Percentiles rank a stretch among this genome's conserved stretches.
These are phyloP conservation scores for Penicillium tannophilum DNA, from an alignment of 495 filamentous ascomycete genomes.

Conservation along the genomic window DNA sequence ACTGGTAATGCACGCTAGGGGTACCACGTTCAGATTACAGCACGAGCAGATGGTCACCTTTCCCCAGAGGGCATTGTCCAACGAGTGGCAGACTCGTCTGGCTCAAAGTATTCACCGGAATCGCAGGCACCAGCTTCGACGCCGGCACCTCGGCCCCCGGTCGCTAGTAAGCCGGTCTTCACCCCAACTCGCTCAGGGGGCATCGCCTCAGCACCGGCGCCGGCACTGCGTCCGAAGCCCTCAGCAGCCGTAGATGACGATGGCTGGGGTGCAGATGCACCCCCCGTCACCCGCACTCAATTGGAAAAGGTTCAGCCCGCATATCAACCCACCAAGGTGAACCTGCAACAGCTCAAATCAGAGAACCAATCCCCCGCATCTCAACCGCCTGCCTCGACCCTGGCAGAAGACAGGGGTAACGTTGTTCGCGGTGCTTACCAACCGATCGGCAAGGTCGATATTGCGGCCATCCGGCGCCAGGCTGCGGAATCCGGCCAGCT, in stretches of 20 bases:
- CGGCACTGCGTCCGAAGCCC: conserved; percentile 24
- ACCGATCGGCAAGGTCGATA: conserved; percentile 94
- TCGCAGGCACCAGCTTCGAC: conserved; percentile 48
- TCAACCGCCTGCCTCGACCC: conserved; percentile 40
- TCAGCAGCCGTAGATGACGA: conserved; percentile 64
- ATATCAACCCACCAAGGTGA: conserved; percentile 92
- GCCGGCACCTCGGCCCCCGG: conserved; percentile 64
- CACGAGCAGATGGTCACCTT: conserved; percentile 85
- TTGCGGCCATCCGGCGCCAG: conserved; percentile 81
- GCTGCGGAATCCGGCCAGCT: conserved; percentile 63
- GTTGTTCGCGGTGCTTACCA: conserved; percentile 91
- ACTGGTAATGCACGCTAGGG: conserved; percentile 51
- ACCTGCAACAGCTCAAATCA: conserved; percentile 74
- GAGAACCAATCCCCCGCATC: conserved; percentile 63
- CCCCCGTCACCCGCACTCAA: conserved; percentile 78
- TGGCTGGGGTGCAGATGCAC: conserved; percentile 96
- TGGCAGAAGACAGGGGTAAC: conserved; percentile 49
- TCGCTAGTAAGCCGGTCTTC: conserved; percentile 86
- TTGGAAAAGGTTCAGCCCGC: conserved; percentile 92
- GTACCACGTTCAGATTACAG: conserved; percentile 96
- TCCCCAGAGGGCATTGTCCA: conserved; percentile 84
- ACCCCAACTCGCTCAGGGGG: conserved; percentile 75
- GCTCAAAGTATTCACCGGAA: conserved; percentile 84
- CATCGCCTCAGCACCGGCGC: conserved; percentile 52
- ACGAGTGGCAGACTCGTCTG: conserved; percentile 94